Base-by-base conservation (phyloP, 768 basidiomycete species). In the Leccinum truebloodii region DNA sequence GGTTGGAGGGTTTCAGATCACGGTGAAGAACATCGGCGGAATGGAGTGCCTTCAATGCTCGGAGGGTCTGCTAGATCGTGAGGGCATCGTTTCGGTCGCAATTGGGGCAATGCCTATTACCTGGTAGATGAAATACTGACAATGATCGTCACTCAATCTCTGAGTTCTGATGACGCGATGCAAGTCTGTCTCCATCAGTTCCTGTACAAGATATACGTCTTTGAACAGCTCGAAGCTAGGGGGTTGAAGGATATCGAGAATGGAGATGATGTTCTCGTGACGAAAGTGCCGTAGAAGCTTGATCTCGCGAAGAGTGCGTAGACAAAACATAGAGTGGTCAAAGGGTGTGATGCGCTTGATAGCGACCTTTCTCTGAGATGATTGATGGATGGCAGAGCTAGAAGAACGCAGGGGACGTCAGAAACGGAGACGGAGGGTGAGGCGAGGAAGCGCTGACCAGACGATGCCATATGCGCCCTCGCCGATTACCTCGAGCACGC, bases 81-180 rank as follows among this genome's bases (percentile, higher is more conserved):
- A 66, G 60, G 37, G n/a, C 12, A 37, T 28, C 6, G 39, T 18
- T 48, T 48, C 35, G 58, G 56, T 26, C 50, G 44, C 28, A 48
- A 44, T 32, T 50, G 26, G 22, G 8, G 51, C 46, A 57, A 66
- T 48, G 52, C 41, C 59, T 72, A 78, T 54, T 62, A 86, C 88
- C 82, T 98, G 96, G 74, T 99, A 99, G 65, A 96, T 88, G 71
- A 99, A 98, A 74, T 99, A 99, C 75, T 98, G 94, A 67, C 87
- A 89, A 71, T 98, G 95, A 71, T 98, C 95, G 71, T 98, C 96
- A 59, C 89, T 90, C 46, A 99, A 81, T 60, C 91, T 86, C 75
- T 98, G 96, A 0, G 97, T 96, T 26, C 93, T 83, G 67, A 99
- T 98, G 52, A 99, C 97, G 57, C 96, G 88, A 72, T 98, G 95